phyloP scores from a whole-genome alignment of 225 moss, liverwort and hornwort species.

The Neckera pumila region DNA sequence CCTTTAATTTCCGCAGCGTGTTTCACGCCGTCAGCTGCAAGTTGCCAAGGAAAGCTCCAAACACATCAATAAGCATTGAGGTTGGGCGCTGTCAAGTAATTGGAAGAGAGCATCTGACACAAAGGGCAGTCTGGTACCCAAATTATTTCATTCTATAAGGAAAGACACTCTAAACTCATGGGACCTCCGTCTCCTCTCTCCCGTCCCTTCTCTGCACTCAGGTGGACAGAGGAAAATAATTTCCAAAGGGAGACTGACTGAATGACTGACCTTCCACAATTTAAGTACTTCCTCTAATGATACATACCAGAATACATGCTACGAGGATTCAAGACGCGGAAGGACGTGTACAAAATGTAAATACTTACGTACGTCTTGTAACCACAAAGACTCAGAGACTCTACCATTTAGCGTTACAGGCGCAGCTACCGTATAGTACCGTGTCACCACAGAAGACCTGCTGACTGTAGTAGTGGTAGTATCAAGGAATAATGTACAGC shows the following conservation, averaged over 20 bases:
- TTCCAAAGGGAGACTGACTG: neutral
- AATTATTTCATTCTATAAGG: neutral
- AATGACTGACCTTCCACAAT: neutral
- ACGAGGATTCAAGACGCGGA: neutral
- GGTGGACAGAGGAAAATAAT: neutral
- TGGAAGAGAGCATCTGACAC: neutral
- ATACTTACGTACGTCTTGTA: neutral
- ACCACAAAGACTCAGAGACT: no score
- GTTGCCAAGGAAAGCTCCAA: neutral
- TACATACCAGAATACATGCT: neutral
- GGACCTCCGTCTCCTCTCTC: no score
- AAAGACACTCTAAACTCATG: neutral
- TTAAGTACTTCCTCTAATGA: neutral
- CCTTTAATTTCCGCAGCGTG: neutral
- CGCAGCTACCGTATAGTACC: no score
- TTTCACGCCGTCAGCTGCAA: neutral
- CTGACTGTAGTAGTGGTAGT: neutral
- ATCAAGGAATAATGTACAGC: neutral
- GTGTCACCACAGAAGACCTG: neutral
- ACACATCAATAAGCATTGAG: neutral
- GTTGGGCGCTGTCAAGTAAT: neutral
- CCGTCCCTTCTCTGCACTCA: neutral
- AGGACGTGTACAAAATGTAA: neutral
- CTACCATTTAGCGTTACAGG: neutral
- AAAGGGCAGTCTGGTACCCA: neutral